These are phyloP conservation scores for Erigeron philadelphicus DNA, from an alignment of 140 eudicot genomes.

Conservation along the genomic window DNA sequence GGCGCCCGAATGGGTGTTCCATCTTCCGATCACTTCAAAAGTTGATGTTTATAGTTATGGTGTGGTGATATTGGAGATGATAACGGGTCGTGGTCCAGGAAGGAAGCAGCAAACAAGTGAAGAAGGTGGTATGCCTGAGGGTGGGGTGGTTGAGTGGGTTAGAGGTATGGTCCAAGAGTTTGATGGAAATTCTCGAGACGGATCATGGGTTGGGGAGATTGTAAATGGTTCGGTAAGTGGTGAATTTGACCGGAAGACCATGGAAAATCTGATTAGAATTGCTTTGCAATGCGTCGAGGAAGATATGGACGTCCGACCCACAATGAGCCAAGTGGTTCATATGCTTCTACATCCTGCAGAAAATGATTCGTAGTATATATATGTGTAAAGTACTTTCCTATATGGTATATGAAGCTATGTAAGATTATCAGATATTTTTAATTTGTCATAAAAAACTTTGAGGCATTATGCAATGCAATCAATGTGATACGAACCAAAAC, in stretches of 20 bases:
- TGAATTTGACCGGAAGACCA: slow-evolving; percentile 17
- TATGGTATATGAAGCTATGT: neutral
- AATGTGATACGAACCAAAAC: too few species aligned
- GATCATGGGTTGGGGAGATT: slow-evolving; percentile 25
- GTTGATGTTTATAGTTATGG: slow-evolving; percentile 38
- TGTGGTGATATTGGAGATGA: slow-evolving; percentile 34
- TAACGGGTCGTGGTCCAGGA: slow-evolving; percentile 29
- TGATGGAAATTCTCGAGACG: neutral
- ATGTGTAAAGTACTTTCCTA: neutral
- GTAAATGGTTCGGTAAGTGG: slow-evolving; percentile 24
- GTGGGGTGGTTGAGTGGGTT: slow-evolving; percentile 32
- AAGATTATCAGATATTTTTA: too few species aligned
- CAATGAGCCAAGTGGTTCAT: slow-evolving; percentile 53
- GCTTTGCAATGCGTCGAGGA: slow-evolving; percentile 48
- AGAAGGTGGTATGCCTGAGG: neutral
- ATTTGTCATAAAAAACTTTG: too few species aligned
- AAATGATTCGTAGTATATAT: neutral
- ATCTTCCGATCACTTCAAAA: slow-evolving; percentile 30
- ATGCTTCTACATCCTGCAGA: slow-evolving; percentile 29
- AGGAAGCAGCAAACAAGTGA: neutral
- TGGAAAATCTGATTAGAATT: slow-evolving; percentile 34
- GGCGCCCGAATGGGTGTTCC: slow-evolving; percentile 38
- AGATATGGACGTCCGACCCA: slow-evolving; percentile 45
- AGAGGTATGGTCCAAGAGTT: slow-evolving; percentile 21
- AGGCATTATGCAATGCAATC: too few species aligned